Base-by-base conservation (phyloP, 495 filamentous ascomycete genomes). In the Tuber magnatum region DNA sequence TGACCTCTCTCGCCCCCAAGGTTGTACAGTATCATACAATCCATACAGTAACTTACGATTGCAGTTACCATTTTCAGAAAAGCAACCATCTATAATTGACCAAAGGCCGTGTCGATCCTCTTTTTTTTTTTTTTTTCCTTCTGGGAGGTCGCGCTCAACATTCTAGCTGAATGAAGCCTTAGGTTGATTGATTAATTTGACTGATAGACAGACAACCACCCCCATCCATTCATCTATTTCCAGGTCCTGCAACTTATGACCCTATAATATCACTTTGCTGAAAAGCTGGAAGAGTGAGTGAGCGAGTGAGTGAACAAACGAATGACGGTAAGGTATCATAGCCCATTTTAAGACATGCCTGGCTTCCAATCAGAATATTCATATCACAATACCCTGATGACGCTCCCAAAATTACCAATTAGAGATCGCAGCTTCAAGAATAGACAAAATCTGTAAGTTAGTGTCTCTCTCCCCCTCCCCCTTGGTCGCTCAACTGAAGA, bases 141-240 rank as follows among this genome's bases (percentile, higher is more conserved):
- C 56, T 35, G 56, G 56, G 56, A 65, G 35, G 56, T 35, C 28
- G 1, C 14, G 14, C 28, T 65, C 28, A 65, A 65, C 28, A 35
- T 65, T 32, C 32, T 65, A 35, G 56, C 56, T 65, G 56, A 65
- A 35, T 16, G 14, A 35, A 32, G 51, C 24, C 56, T 65, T 32
- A 7, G 56, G 3, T 65, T 35, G 56, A 65, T 65, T 65, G 56
- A 65, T 61, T 61, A 51, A 51, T 51, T 51, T 61, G 51, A 61
- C 28, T 65, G 56, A 65, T 65, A 65, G 28, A 18, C 56, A 65
- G 56, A 65, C 28, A 65, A 35, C 56, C 56, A 32, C n/a, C 51
- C n/a, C n/a, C 51, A 61, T 61, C 51, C n/a, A 10, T 61, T n/a
- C 51, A 35, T 65, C 56, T 65, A 65, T 65, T 65, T 65, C 56